Evolutionary conservation across 257 asterid genomes (phyloP).

Genomic region (Verbena officinalis): DNA sequence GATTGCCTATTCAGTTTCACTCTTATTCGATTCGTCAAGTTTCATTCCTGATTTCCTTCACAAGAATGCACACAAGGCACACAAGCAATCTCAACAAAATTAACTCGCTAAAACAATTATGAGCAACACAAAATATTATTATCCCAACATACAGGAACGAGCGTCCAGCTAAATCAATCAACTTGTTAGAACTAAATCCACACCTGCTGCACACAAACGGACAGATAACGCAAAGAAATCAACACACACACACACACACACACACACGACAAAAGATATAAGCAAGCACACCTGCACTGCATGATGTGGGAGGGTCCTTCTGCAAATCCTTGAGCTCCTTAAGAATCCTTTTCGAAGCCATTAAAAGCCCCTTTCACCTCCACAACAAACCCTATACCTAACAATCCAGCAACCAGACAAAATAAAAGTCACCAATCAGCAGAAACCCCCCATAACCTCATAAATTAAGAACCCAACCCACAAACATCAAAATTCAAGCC

Average conservation of each 20-base stretch:
- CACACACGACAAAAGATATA: background rate
- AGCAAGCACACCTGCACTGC: conserved; percentile 47
- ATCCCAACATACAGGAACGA: no score
- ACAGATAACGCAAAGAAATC: background rate
- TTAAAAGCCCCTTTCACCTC: conserved; percentile 24
- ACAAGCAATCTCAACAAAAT: background rate
- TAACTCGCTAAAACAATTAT: background rate
- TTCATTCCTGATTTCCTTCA: background rate
- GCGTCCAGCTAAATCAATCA: background rate
- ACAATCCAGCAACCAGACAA: background rate
- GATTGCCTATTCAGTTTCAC: background rate
- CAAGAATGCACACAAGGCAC: background rate
- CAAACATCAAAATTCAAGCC: background rate
- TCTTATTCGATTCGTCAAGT: background rate
- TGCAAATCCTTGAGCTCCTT: conserved; percentile 57
- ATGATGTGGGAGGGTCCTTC: conserved; percentile 58
- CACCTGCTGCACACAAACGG: background rate
- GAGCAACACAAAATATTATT: no score
- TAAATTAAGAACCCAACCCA: background rate
- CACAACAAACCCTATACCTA: conserved; percentile 26
- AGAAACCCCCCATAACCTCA: background rate
- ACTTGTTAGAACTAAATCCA: background rate
- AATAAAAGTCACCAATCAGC: background rate
- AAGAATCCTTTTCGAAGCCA: conserved; percentile 54
- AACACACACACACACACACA: background rate